Percentiles rank a stretch among this genome's conserved stretches.
Evolutionary conservation across 1,284 basidiomycete genomes (phyloP).

Genomic region (Rhodofomes roseus): DNA sequence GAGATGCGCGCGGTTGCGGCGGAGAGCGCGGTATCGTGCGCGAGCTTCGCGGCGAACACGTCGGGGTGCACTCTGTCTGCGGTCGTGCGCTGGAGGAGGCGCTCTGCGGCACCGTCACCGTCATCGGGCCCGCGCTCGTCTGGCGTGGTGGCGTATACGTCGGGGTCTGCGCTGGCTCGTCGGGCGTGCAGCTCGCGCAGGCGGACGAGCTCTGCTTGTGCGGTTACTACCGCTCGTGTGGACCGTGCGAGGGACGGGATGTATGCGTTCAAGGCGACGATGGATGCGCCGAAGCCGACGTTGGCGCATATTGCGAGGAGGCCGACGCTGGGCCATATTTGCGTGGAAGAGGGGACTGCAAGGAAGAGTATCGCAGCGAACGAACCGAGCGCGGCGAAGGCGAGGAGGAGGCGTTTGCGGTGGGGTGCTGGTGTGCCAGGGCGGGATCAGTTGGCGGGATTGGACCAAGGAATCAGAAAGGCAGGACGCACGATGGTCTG

Average conservation of each 20-base stretch:
- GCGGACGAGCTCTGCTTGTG: constrained; percentile 33
- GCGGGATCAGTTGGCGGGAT: background rate
- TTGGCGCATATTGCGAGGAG: constrained; percentile 72
- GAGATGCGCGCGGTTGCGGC: constrained; percentile 76
- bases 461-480: background rate
- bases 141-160: background rate
- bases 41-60: constrained; percentile 15
- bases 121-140: constrained; percentile 2
- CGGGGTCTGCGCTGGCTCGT: background rate
- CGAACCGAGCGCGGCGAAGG: constrained; percentile 73
- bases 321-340: constrained; percentile 61
- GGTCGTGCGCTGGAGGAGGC: constrained; percentile 14
- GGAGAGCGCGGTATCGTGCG: constrained; percentile 46
- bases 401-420: constrained; percentile 73
- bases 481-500: constrained; percentile 69
- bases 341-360: constrained; percentile 62
- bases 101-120: constrained; percentile 11
- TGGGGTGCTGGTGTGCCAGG: constrained; percentile 50
- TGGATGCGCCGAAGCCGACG: constrained; percentile 77
- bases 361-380: constrained; percentile 68
- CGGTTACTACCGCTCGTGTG: constrained; percentile 55
- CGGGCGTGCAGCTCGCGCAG: background rate
- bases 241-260: constrained; percentile 73
- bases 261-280: constrained; percentile 89
- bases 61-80: constrained; percentile 15